These are phyloP conservation scores for Glycine soja DNA, from an alignment of 306 rosid species.

Conservation along the genomic window DNA sequence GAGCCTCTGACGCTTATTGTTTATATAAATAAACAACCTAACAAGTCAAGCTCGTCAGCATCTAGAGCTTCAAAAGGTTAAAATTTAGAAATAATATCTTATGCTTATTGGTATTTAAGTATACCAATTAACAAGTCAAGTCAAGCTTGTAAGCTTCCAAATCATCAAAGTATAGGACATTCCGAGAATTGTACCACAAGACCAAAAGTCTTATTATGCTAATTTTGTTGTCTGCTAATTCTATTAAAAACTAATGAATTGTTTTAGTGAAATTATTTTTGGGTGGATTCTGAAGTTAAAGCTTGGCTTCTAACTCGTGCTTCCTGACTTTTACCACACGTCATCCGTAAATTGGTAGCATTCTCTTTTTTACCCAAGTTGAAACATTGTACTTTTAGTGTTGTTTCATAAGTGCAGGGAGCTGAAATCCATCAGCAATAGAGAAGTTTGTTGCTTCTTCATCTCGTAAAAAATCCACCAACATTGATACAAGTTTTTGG, in stretches of 20 bases:
- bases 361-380: too few species aligned
- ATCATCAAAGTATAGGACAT: conserved; percentile 32
- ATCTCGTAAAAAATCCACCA: conserved; percentile 71
- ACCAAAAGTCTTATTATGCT: conserved; percentile 47
- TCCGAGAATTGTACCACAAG: conserved; percentile 57
- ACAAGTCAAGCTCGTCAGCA: conserved; percentile 15
- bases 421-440: conserved; percentile 58
- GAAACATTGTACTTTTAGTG: neutral
- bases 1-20: neutral
- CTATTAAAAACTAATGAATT: neutral
- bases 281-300: neutral
- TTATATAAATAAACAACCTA: neutral
- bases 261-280: neutral
- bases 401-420: conserved; percentile 46
- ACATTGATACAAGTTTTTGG: conserved; percentile 63
- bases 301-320: neutral
- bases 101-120: neutral
- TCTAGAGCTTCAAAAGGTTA: neutral
- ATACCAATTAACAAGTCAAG: neutral
- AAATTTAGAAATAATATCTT: too few species aligned
- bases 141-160: neutral
- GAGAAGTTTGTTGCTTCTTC: conserved; percentile 64
- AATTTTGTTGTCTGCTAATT: neutral
- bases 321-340: neutral
- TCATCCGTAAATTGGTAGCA: neutral